These are phyloP conservation scores for Austroboletus sp. DNA, from an alignment of 1,284 basidiomycete genomes.

Conservation along the genomic window DNA sequence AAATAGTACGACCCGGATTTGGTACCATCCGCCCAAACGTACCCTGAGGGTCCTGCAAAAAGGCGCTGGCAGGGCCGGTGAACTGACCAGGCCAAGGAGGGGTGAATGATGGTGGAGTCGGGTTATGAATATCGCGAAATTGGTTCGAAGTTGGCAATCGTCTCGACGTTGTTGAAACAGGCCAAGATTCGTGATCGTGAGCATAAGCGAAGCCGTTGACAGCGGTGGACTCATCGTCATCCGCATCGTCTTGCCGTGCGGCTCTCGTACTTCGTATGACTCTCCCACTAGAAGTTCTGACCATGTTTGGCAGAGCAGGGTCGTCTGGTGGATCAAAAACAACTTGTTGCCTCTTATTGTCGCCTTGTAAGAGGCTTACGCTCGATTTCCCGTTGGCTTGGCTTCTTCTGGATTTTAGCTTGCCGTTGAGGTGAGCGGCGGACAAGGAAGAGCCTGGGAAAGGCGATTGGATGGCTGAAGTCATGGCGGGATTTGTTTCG, in stretches of 20 bases:
- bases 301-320: conserved; percentile 8
- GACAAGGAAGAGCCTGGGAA: conserved; percentile 18
- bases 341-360: conserved; percentile 23
- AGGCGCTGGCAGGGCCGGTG: conserved; percentile 43
- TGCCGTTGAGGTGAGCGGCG: conserved; percentile 30
- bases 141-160: conserved; percentile 13
- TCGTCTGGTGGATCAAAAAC: conserved; percentile 24
- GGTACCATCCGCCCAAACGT: conserved; percentile 32
- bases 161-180: conserved; percentile 26
- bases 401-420: conserved; percentile 36
- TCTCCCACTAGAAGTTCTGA: conserved; percentile 32
- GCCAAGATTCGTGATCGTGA: conserved; percentile 25
- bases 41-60: conserved; percentile 35
- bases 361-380: conserved; percentile 27
- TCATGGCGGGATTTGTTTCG: conserved; percentile 54
- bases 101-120: conserved; percentile 24
- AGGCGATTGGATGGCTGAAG: conserved; percentile 27
- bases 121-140: conserved; percentile 24
- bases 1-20: conserved; percentile 53
- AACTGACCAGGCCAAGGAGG: conserved; percentile 38
- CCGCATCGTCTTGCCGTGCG: conserved; percentile 24
- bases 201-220: conserved; percentile 22
- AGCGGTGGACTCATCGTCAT: conserved; percentile 15
- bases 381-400: conserved; percentile 36
- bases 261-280: conserved; percentile 32